Evolutionary conservation across 179 eudicot genomes (phyloP).

Genomic region (Drosera spatulata): DNA sequence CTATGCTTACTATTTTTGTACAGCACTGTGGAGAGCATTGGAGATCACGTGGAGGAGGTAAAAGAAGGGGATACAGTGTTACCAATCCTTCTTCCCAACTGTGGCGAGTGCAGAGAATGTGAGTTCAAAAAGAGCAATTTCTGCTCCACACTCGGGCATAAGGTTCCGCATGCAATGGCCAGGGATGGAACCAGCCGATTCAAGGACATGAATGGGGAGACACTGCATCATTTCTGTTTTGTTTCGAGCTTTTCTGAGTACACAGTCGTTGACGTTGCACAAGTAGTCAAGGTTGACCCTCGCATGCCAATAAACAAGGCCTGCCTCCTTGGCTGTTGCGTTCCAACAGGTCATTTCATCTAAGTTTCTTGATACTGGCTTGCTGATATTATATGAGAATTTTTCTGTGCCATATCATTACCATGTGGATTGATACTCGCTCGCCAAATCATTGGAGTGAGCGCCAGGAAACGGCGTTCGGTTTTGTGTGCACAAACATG

Average conservation of each 20-base stretch:
- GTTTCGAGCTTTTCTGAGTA: constrained; percentile 68
- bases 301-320: constrained; percentile 41
- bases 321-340: constrained; percentile 69
- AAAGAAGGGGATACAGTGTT: constrained; percentile 38
- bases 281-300: constrained; percentile 47
- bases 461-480: too few species aligned
- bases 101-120: constrained; percentile 50
- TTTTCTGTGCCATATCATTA: too few species aligned
- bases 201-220: constrained; percentile 24
- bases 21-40: constrained; percentile 51
- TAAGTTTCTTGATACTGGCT: too few species aligned
- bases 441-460: too few species aligned
- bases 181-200: constrained; percentile 22
- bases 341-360: constrained; percentile 19
- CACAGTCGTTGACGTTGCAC: constrained; percentile 40
- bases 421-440: too few species aligned
- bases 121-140: constrained; percentile 37
- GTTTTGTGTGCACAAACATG: too few species aligned
- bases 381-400: too few species aligned
- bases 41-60: constrained; percentile 43
- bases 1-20: neutral
- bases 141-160: constrained; percentile 28
- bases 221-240: constrained; percentile 33
- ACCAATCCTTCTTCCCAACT: constrained; percentile 31
- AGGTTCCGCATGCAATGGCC: constrained; percentile 13